Percentiles rank a stretch among this genome's conserved stretches.
These are phyloP conservation scores for Cyclotella kingstonii DNA, from an alignment of 108 stramenopile genomes.

Conservation along the genomic window DNA sequence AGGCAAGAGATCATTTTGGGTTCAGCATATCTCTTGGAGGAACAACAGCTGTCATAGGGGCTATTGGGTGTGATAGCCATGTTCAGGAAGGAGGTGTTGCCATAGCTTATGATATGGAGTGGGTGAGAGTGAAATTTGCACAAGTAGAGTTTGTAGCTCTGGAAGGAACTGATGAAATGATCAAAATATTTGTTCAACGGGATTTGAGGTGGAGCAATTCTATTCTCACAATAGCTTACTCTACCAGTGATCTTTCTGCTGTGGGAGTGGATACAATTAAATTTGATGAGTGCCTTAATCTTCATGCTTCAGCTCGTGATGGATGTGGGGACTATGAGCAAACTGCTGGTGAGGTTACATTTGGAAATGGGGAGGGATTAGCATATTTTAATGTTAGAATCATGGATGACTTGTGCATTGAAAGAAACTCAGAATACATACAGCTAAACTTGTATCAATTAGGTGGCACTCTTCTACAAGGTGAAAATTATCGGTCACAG, in stretches of 20 bases:
- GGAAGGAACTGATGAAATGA: conserved; percentile 50
- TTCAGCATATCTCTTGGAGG: conserved; percentile 37
- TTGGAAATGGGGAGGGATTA: conserved; percentile 44
- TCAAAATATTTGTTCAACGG: conserved; percentile 53
- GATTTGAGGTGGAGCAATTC: conserved; percentile 31
- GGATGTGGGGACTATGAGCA: conserved; percentile 83
- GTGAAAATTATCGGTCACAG: conserved; percentile 59
- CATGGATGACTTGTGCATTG: conserved; percentile 74
- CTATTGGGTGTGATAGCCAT: conserved; percentile 32
- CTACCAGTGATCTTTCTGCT: conserved; percentile 76
- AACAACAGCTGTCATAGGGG: conserved; percentile 29
- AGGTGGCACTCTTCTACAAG: conserved; percentile 56
- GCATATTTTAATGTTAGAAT: conserved; percentile 55
- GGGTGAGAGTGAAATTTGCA: conserved; percentile 42
- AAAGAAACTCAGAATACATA: conserved; percentile 66
- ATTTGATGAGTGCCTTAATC: conserved; percentile 43
- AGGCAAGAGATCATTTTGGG: conserved; percentile 60
- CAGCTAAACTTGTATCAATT: conserved; percentile 70
- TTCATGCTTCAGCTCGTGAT: conserved; percentile 21
- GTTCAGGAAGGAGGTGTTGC: conserved; percentile 35
- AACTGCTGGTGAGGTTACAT: conserved; percentile 56
- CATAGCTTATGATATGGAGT: conserved; percentile 55
- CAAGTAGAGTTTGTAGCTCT: conserved; percentile 50
- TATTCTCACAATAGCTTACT: conserved; percentile 58
- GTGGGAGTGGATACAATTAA: conserved; percentile 59